Percentiles rank a stretch among this genome's conserved stretches.
These are phyloP conservation scores for Solanum gracilifrons DNA, from an alignment of 257 asterid species.

Conservation along the genomic window DNA sequence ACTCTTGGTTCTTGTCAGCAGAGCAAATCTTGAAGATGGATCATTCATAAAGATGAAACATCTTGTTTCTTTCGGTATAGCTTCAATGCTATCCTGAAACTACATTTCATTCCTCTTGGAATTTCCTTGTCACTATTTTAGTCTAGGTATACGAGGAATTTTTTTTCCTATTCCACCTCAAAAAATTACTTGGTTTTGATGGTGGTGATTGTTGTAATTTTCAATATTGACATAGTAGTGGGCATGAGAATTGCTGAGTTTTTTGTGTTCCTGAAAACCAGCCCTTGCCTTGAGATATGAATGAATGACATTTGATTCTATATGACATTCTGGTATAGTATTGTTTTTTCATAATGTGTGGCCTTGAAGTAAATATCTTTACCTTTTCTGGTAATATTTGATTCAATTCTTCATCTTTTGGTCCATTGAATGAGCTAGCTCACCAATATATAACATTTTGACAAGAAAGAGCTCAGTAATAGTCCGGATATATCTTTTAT, in stretches of 20 bases:
- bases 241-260: slow-evolving; percentile 2
- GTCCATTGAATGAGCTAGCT: background rate
- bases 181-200: background rate
- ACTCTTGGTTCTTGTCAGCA: slow-evolving; percentile 1
- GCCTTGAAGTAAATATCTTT: background rate
- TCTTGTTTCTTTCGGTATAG: background rate
- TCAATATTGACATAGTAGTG: background rate
- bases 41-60: background rate
- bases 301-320: background rate
- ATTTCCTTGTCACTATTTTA: background rate
- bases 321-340: background rate
- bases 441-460: background rate
- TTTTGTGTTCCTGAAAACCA: background rate
- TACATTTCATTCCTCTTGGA: background rate
- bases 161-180: background rate
- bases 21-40: background rate
- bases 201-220: background rate
- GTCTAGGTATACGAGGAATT: background rate
- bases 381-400: background rate
- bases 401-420: background rate
- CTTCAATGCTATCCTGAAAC: background rate
- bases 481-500: background rate
- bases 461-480: background rate
- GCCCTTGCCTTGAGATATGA: slow-evolving; percentile 1
- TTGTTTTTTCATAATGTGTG: background rate